Percentiles rank a stretch among this genome's conserved stretches.
These are phyloP conservation scores for Spergularia azorica DNA, from an alignment of 179 eudicot genomes.

Conservation along the genomic window DNA sequence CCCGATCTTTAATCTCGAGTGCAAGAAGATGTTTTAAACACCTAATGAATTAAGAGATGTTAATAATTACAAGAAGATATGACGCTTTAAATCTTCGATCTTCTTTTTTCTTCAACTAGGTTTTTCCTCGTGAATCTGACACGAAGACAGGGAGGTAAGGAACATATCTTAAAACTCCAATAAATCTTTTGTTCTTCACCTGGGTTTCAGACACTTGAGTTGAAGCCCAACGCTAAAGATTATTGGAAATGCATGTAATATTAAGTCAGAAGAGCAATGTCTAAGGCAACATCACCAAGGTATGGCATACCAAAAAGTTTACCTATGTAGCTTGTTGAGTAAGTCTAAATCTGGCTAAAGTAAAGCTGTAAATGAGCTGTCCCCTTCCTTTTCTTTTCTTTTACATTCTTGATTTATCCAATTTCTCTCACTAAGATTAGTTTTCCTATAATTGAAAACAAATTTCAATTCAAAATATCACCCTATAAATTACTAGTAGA, in stretches of 20 bases:
- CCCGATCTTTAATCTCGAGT: too few relatives aligned
- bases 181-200: background rate
- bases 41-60: background rate
- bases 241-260: background rate
- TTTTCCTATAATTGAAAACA: too few relatives aligned
- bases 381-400: too few relatives aligned
- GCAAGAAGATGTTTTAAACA: background rate
- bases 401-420: background rate
- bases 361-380: background rate
- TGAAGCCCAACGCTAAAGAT: background rate
- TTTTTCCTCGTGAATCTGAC: background rate
- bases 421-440: too few relatives aligned
- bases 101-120: background rate
- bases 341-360: constrained; percentile 3
- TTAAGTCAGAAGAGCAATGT: background rate
- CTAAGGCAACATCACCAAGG: background rate
- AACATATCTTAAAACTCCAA: background rate
- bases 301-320: background rate
- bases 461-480: background rate
- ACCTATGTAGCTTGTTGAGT: constrained; percentile 1
- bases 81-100: too few relatives aligned
- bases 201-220: background rate
- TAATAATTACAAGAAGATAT: background rate
- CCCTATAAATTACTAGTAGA: background rate
- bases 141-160: background rate